Evolutionary conservation across 305 asterid genomes (phyloP).

Genomic region (Rubia peregrina): DNA sequence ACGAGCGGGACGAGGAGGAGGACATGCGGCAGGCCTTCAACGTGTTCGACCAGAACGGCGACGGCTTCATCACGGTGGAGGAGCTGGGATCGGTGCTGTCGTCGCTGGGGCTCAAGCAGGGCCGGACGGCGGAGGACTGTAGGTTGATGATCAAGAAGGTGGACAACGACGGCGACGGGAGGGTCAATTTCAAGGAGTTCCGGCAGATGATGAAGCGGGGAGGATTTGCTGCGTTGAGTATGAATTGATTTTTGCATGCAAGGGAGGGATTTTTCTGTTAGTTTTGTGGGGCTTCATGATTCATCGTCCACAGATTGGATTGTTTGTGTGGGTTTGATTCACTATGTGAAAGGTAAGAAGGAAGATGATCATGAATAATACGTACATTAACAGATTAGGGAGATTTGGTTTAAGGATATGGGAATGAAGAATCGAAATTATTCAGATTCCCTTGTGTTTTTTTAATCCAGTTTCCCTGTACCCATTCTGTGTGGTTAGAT

Average conservation of each 20-base stretch:
- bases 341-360: background rate
- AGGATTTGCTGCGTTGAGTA: slow-evolving; percentile 49
- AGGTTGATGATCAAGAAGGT: slow-evolving; percentile 49
- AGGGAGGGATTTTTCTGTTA: background rate
- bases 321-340: background rate
- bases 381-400: background rate
- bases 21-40: slow-evolving; percentile 59
- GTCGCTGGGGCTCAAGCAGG: slow-evolving; percentile 53
- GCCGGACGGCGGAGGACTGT: slow-evolving; percentile 49
- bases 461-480: background rate
- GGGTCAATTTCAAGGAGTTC: slow-evolving; percentile 50
- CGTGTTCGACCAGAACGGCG: slow-evolving; percentile 56
- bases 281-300: background rate
- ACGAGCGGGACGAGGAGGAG: slow-evolving; percentile 48
- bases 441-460: background rate
- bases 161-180: slow-evolving; percentile 58
- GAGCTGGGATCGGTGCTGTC: slow-evolving; percentile 50
- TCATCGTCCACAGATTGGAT: background rate
- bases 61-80: slow-evolving; percentile 55
- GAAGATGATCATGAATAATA: background rate
- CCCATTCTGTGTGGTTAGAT: no score
- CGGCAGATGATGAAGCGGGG: slow-evolving; percentile 71
- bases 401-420: background rate
- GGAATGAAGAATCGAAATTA: background rate
- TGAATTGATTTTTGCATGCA: background rate